These are phyloP conservation scores for Neurospora cerealis DNA, from an alignment of 495 filamentous ascomycete species.

Conservation along the genomic window DNA sequence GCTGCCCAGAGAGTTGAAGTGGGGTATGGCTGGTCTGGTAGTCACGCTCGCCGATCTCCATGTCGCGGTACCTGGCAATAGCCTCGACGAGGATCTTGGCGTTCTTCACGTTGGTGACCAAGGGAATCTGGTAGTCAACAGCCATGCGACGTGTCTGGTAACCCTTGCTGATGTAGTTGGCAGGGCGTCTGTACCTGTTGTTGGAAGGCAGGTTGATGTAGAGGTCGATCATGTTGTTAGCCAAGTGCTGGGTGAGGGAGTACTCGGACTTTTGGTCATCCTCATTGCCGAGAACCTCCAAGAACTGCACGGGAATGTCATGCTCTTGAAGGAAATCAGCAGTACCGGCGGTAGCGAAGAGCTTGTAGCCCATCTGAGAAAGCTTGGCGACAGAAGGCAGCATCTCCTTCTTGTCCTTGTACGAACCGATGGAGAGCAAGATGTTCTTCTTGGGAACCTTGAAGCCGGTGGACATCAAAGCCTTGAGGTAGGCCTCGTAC, in stretches of 20 bases:
- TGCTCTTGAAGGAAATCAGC: constrained; percentile 92
- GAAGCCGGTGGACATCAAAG: constrained; percentile 89
- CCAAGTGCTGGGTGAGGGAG: constrained; percentile 87
- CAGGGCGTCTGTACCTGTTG: constrained; percentile 90
- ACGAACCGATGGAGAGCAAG: constrained; percentile 88
- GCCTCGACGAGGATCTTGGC: constrained; percentile 96
- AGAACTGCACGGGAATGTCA: constrained; percentile 77
- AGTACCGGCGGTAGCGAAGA: constrained; percentile 92
- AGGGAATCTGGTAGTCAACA: constrained; percentile 93
- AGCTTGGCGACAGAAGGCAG: constrained; percentile 85
- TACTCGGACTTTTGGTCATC: constrained; percentile 89
- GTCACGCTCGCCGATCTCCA: constrained; percentile 72
- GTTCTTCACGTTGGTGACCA: constrained; percentile 99
- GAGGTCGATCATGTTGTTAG: constrained; percentile 93
- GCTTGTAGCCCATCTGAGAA: constrained; percentile 78
- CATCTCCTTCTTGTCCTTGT: constrained; percentile 96
- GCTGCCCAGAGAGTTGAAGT: constrained; percentile 54
- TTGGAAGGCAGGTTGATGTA: constrained; percentile 98
- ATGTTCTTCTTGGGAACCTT: constrained; percentile 95
- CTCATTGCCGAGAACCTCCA: constrained; percentile 66
- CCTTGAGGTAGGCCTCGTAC: constrained; percentile 96
- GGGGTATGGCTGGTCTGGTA: constrained; percentile 82
- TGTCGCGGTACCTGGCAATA: constrained; percentile 74
- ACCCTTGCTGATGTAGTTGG: constrained; percentile 96
- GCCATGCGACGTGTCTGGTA: constrained; percentile 95